These are phyloP conservation scores for Austroboletus novae-zelandiae DNA, from an alignment of 1,284 basidiomycete species.

Conservation along the genomic window DNA sequence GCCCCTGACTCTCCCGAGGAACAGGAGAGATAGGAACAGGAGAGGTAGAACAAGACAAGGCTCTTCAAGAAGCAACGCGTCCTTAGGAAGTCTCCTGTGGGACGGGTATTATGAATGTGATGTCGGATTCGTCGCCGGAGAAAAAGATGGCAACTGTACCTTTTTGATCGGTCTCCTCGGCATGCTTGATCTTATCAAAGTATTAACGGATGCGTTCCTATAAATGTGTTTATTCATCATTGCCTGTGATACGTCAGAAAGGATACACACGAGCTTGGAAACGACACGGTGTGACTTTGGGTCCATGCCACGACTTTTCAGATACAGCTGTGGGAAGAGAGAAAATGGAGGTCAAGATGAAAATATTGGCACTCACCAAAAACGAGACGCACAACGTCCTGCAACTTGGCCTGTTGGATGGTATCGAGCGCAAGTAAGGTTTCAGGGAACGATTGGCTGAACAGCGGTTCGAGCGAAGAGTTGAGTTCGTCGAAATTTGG, in stretches of 20 bases:
- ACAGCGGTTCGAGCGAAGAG: conserved; percentile 56
- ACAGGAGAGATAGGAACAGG: too few relatives aligned
- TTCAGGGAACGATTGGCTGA: conserved; percentile 64
- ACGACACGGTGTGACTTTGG: conserved; percentile 75
- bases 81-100: too few relatives aligned
- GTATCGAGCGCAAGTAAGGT: conserved; percentile 61
- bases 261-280: conserved; percentile 59
- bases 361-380: conserved; percentile 52
- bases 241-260: not conserved
- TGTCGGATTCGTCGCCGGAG: too few relatives aligned
- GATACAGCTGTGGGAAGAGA: conserved; percentile 53
- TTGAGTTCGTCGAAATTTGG: conserved; percentile 65
- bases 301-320: conserved; percentile 73
- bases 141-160: conserved; percentile 39
- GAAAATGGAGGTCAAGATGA: not conserved
- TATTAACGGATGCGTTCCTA: conserved; percentile 75
- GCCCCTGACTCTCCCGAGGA: too few relatives aligned
- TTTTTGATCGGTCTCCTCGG: conserved; percentile 59
- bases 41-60: too few relatives aligned
- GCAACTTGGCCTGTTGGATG: conserved; percentile 77
- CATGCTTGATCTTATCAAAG: conserved; percentile 75
- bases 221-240: not conserved
- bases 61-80: too few relatives aligned
- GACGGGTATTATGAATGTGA: too few relatives aligned
- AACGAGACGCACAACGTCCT: too few relatives aligned